phyloP scores from a whole-genome alignment of 176 grass and related monocot species.

The Avena insularis region DNA sequence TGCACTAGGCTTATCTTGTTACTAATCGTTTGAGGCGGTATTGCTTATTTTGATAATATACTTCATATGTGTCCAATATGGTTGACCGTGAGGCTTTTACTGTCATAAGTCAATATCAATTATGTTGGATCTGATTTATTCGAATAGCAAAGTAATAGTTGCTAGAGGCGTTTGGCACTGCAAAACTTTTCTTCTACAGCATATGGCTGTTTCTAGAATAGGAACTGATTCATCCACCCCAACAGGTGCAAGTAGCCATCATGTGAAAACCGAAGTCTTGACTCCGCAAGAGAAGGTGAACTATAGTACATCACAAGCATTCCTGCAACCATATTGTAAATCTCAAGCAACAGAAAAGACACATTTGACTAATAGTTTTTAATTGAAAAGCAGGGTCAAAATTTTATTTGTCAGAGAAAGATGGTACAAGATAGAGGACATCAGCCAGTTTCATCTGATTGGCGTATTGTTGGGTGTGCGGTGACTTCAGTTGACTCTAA shows the following conservation, averaged over 20 bases:
- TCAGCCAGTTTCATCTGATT: conserved; percentile 34
- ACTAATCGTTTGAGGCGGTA: conserved; percentile 33
- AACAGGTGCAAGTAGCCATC: conserved; percentile 52
- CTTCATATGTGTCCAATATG: not conserved
- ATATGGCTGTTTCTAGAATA: conserved; percentile 50
- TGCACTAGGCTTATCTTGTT: not conserved
- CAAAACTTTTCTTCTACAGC: conserved; percentile 33
- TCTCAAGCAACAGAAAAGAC: conserved; percentile 39
- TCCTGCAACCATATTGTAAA: conserved; percentile 40
- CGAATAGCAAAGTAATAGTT: conserved; percentile 12
- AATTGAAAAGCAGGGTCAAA: conserved; percentile 44
- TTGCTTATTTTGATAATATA: conserved; percentile 23
- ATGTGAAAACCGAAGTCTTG: conserved; percentile 53
- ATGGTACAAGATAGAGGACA: conserved; percentile 45
- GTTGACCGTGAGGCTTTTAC: not conserved
- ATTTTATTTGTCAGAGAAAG: conserved; percentile 47
- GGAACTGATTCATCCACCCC: conserved; percentile 44
- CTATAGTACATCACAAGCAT: conserved; percentile 51
- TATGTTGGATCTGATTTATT: conserved; percentile 16
- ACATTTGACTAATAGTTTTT: conserved; percentile 43
- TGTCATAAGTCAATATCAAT: conserved; percentile 4
- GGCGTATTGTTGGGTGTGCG: conserved; percentile 29
- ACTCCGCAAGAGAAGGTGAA: conserved; percentile 58
- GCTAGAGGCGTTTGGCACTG: conserved; percentile 14
- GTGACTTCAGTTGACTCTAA: conserved; percentile 29